Base-by-base conservation (phyloP, 192 early-diverging fungal genomes). In the Coemansia sp. region DNA sequence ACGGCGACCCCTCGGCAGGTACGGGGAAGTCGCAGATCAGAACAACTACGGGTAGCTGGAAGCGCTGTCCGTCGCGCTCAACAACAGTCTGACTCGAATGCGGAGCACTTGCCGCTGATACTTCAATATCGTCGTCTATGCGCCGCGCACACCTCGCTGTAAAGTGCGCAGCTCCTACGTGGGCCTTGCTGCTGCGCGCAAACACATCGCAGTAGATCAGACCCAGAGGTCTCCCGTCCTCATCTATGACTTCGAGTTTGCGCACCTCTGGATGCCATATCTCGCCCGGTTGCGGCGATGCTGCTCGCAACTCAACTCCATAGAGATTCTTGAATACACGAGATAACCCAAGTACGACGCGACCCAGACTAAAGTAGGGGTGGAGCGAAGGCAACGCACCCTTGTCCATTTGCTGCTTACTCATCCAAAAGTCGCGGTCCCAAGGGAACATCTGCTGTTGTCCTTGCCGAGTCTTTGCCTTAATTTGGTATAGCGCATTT, bases 151-250 rank as follows among this genome's bases (percentile, higher is more conserved):
- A 96, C 12, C 94, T 85, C 0, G 97, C 89, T 0, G 97, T 98
- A 68, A 97, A 99, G 82, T 99, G 97, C 2, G 97, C 97, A 0
- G 97, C 93, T 65, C 87, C 90, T 32, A 89, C 85, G 41, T 82
- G 86, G 32, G 93, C 91, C 64, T 90, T 91, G 41, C 86, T 88
- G 30, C 67, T 68, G n/a, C 97, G 88, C 12, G 75, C 74, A 74
- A 93, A 95, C 39, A 97, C 84, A 71, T 99, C 97, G 61, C 95
- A 96, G 70, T 99, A 99, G 9, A 99, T 92, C 2, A 90, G 88
- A 24, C 97, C 97, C 44, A 98, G 85, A 50, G 85, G 81, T n/a
- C 87, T 90, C 35, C 95, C 92, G n/a, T 72, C 67, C 67, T 98
- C 96, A 68, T 93, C 93, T 22, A 98, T 82, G 0, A 95, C 95